A percentile compares a stretch with the other conserved stretches of the same genome.
Conservation (phyloP, 345 rosid genomes). For the Brassica cretica region DNA sequence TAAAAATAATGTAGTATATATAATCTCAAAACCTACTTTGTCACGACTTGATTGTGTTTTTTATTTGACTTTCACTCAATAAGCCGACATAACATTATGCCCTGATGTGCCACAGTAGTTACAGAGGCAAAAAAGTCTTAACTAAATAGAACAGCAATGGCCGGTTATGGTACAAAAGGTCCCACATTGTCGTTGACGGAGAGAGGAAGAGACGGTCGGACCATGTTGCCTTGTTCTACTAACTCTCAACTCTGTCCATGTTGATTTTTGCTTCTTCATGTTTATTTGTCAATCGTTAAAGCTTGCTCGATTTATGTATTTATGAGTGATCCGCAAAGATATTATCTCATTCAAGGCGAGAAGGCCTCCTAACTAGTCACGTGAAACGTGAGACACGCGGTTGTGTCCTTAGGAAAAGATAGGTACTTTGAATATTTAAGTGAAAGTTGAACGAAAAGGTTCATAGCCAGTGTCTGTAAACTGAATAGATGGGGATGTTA, state of each 20-base stretch:
- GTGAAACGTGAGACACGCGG: conserved; percentile 17
- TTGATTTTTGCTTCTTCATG: background rate
- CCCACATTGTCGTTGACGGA: conserved; percentile 37
- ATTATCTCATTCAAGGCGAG: conserved; percentile 8
- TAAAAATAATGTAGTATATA: conserved; percentile 34
- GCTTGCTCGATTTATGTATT: background rate
- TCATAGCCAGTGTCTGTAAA: background rate
- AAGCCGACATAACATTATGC: conserved; percentile 17
- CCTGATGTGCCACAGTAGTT: background rate
- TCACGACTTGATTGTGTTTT: conserved; percentile 1
- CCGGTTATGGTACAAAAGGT: conserved; percentile 15
- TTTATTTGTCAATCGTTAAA: background rate
- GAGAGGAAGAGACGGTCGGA: conserved; percentile 26
- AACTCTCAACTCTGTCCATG: background rate
- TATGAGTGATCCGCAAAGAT: conserved; percentile 15
- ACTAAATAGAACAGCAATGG: background rate
- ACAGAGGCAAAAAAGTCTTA: background rate
- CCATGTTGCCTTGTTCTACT: conserved; percentile 32
- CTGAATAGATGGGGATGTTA: background rate
- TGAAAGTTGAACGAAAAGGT: background rate
- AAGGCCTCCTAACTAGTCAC: conserved; percentile 16
- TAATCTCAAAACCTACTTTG: conserved; percentile 4
- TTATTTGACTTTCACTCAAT: conserved; percentile 8
- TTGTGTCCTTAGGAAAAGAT: background rate
- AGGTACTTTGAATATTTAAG: background rate